Evolutionary conservation across 306 rosid species (phyloP), one percentile per base, ranked within the genome.

Genomic region (Canavalia ensiformis): DNA sequence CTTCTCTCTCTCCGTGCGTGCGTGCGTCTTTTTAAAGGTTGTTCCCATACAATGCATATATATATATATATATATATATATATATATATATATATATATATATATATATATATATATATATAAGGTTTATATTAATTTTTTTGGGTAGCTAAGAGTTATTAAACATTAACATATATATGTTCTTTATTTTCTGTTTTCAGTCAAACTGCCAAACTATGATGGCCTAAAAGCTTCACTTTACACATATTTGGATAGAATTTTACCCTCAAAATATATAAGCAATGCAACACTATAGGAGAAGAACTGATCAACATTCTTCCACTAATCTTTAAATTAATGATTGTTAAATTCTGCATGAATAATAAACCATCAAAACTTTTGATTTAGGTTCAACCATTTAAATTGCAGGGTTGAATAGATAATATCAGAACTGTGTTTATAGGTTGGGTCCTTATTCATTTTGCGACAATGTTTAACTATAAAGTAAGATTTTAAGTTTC

Each of bases 151-250:
- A 34, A 39, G 41, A 3, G 12, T 31, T 54, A 74, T 0, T 37
- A 37, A 37, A 13, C 49, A 42, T 8, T 56, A 5, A 39, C 31
- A 29, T 11, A 56, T n/a, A 41, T 28, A 5, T 29, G 8, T 58
- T 44, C 57, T 44, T 45, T 29, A 31, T 31, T 63, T 33, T 77
- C 42, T 29, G 74, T 11, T 77, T 65, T 77, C 29, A 34, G 81
- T 25, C 9, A 33, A 76, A 66, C 45, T 7, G 25, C 6, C 12
- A 67, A 52, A 77, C 64, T 66, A 8, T 39, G 45, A 7, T 51
- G 55, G 46, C 60, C 50, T 46, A 47, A 6, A 49, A 75, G 34
- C 33, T 8, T 6, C 29, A 29, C 55, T 58, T 62, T 60, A 29
- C 45, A 59, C 68, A 45, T 13, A 30, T 46, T 75, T 45, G 12